Evolutionary conservation across 176 grass and related monocot species (phyloP), one percentile per base, ranked within the genome.

Genomic region (Oryza rufipogon): DNA sequence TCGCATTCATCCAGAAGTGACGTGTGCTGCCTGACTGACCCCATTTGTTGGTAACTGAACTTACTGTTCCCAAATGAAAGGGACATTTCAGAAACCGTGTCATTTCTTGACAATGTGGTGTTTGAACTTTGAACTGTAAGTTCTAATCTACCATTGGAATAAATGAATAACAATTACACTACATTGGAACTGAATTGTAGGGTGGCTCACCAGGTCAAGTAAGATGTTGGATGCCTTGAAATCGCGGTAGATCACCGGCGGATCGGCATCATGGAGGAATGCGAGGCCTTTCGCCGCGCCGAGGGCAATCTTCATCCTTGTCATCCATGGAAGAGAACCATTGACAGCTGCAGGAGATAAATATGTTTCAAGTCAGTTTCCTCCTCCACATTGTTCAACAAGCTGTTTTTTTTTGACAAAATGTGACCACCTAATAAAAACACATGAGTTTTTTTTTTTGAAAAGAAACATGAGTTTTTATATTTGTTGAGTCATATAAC

Each of bases 171-270:
- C 34, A 36, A 36, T 5, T 41, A 41, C 39, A 2, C 42, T 44
- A 44, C 9, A 44, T 44, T 44, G 42, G 42, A 44, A n/a, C 41
- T 74, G 15, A 7, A 7, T 15, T 7, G 10, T 36, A 44, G 3
- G 4, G 38, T 41, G 20, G 68, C 87, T 91, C 81, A 94, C 92
- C 81, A 81, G 79, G 64, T 94, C 89, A 6, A 94, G 84, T 73
- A 94, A 70, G 74, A 94, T 91, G 45, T 94, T 94, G 14, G 92
- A 94, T 38, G 92, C 92, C 75, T 94, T 94, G 81, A 94, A 94
- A 48, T 94, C 92, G 3, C 92, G 92, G 87, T 94, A 94, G 77
- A 94, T 94, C 58, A 94, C 86, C 4, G 84, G 89, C 0, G 78
- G 87, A 68, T 85, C 79, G 2, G 92, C 76, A 32, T 67, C 77